Evolutionary conservation across 306 rosid genomes (phyloP).

Genomic region (Corylus heterophylla): DNA sequence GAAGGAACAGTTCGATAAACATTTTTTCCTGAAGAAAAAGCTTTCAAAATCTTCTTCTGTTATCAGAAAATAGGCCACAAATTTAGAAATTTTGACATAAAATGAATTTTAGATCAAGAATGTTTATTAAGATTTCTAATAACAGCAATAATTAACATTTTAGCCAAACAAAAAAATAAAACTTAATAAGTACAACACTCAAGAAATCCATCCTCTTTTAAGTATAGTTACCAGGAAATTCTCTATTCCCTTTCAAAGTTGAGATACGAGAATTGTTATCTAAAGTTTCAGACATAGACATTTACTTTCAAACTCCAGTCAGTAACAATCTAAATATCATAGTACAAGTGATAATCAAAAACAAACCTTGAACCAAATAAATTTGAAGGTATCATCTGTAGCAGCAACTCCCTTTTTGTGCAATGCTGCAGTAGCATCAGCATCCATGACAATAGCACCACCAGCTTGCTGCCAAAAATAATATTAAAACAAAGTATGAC

Average conservation of each 20-base stretch:
- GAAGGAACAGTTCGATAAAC: neutral
- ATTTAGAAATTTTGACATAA: neutral
- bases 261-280: neutral
- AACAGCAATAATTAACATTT: too few relatives aligned
- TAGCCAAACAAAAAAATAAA: too few relatives aligned
- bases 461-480: constrained; percentile 80
- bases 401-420: constrained; percentile 65
- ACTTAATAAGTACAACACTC: neutral
- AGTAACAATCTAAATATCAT: neutral
- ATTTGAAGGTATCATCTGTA: constrained; percentile 88
- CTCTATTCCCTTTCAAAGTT: neutral
- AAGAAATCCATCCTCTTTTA: neutral
- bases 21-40: neutral
- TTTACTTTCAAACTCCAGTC: neutral
- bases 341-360: neutral
- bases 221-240: neutral
- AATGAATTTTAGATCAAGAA: neutral
- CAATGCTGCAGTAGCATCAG: constrained; percentile 85
- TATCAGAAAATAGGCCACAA: neutral
- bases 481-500: neutral
- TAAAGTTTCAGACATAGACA: neutral
- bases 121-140: neutral
- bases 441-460: constrained; percentile 87
- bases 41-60: neutral
- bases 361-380: constrained; percentile 68